Evolutionary conservation across 2,329 filamentous ascomycete species (phyloP), one percentile per base, ranked within the genome.

Genomic region (Arthrobotrys conoides): DNA sequence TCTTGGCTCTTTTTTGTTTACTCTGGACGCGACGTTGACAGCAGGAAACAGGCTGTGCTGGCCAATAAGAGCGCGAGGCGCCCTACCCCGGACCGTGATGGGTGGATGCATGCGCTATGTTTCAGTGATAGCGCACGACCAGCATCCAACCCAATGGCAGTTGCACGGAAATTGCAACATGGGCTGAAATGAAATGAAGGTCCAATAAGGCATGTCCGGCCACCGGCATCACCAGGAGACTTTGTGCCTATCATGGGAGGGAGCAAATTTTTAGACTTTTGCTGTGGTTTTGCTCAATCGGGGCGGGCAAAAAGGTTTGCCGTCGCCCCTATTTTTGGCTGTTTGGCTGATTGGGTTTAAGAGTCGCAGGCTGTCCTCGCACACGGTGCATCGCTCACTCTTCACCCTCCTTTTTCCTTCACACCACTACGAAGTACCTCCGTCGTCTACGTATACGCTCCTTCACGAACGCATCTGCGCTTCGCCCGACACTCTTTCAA

Each of bases 171-270:
- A 78, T 78, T 78, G 24, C 27, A 49, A 33, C 75, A 72, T 72
- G 75, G 73, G 68, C 68, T 67, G 68, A 78, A 78, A 78, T 71
- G 63, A 78, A 72, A 72, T 78, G 75, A 72, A 65, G 75, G 75
- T 69, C 68, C 75, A 78, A 78, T 78, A 53, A 48, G 75, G 75
- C 75, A 78, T 78, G 68, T 68, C 75, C 22, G 49, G 41, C 51
- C 49, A 71, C 67, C 65, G 48, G 66, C 61, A 51, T 65, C 49
- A 44, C 49, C 41, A 57, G 70, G 59, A 72, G 48, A 57, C 61
- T 59, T 59, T 67, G 70, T 41, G 44, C 51, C 59, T 22, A 41
- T 55, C 36, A 41, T 63, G 71, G 71, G 22, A 48, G 51, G 57
- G 71, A 71, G 73, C 73, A 77, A 63, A 68, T 77, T 78, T 78